These are phyloP conservation scores for Verticillium isaacii DNA, from an alignment of 2,329 filamentous ascomycete species.

Conservation along the genomic window DNA sequence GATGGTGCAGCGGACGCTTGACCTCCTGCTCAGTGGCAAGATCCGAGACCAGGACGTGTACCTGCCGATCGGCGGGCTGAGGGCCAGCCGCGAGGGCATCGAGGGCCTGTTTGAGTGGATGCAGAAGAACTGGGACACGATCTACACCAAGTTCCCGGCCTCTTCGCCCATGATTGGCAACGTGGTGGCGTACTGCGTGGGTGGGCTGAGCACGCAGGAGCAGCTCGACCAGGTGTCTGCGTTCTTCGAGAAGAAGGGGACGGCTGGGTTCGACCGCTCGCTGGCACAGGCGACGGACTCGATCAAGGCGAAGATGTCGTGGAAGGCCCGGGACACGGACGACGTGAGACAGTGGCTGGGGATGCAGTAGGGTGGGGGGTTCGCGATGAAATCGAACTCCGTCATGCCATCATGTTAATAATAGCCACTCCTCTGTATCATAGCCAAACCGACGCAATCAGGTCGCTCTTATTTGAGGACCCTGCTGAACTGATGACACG, in stretches of 20 bases:
- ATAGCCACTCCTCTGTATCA: background rate
- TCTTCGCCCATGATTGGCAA: slow-evolving; percentile 79
- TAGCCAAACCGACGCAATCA: background rate
- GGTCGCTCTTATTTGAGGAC: background rate
- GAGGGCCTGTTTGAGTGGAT: slow-evolving; percentile 79
- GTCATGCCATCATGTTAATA: background rate
- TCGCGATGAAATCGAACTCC: background rate
- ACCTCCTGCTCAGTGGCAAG: slow-evolving; percentile 69
- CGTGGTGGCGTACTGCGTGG: slow-evolving; percentile 78
- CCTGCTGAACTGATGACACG: background rate
- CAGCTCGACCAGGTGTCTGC: slow-evolving; percentile 71
- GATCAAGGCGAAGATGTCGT: slow-evolving; percentile 78
- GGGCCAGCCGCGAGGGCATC: slow-evolving; percentile 73
- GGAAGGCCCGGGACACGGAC: slow-evolving; percentile 69
- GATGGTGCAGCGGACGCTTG: slow-evolving; percentile 77
- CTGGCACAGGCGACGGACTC: slow-evolving; percentile 86
- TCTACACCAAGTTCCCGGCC: slow-evolving; percentile 80
- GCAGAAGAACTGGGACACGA: slow-evolving; percentile 80
- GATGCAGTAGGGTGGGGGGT: slow-evolving; percentile 1
- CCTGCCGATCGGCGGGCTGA: slow-evolving; percentile 75
- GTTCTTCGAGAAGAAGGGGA: slow-evolving; percentile 81
- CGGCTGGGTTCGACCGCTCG: slow-evolving; percentile 78
- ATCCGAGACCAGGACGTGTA: slow-evolving; percentile 96
- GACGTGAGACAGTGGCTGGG: slow-evolving; percentile 61
- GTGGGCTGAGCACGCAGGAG: slow-evolving; percentile 71